phyloP scores from a whole-genome alignment of 768 basidiomycete species.

The Boletus fagicola region DNA sequence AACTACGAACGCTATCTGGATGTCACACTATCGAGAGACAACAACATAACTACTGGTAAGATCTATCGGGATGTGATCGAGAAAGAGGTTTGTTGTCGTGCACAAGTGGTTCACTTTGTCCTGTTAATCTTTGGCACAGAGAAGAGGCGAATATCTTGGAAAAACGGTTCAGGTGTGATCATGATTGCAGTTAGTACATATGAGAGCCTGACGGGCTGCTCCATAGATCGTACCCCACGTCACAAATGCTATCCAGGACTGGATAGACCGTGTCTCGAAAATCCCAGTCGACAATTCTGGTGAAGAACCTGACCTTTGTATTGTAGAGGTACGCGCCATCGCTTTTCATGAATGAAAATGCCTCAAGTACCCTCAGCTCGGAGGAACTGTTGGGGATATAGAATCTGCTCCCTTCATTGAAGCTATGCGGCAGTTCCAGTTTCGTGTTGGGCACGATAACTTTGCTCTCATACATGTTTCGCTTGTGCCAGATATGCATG shows the following conservation, averaged over 20 bases:
- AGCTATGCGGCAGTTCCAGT: constrained; percentile 99
- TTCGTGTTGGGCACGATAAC: constrained; percentile 94
- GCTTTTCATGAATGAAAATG: not conserved
- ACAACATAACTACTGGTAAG: constrained; percentile 99
- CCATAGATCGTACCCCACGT: constrained; percentile 89
- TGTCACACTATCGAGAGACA: constrained; percentile 89
- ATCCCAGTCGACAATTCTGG: constrained; percentile 93
- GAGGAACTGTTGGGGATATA: constrained; percentile 98
- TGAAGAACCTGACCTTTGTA: constrained; percentile 93
- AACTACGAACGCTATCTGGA: constrained; percentile 99
- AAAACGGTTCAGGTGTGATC: constrained; percentile 87
- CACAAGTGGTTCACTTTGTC: not conserved
- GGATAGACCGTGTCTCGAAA: constrained; percentile 94
- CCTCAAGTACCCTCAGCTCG: constrained; percentile 57
- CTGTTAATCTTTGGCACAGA: constrained; percentile 38
- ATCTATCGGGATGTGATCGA: constrained; percentile 97
- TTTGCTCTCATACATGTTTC: constrained; percentile 97
- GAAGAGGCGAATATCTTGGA: constrained; percentile 87
- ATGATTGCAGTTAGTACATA: not conserved
- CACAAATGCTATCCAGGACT: constrained; percentile 96
- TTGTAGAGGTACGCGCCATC: constrained; percentile 75
- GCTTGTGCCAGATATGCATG: constrained; percentile 97
- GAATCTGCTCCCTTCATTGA: constrained; percentile 98
- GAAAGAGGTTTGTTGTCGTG: constrained; percentile 68
- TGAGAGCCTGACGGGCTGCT: constrained; percentile 8